A percentile compares a stretch with the other conserved stretches of the same genome.
These are phyloP conservation scores for Monosporascus sp. DNA, from an alignment of 2,329 filamentous ascomycete species.

Conservation along the genomic window DNA sequence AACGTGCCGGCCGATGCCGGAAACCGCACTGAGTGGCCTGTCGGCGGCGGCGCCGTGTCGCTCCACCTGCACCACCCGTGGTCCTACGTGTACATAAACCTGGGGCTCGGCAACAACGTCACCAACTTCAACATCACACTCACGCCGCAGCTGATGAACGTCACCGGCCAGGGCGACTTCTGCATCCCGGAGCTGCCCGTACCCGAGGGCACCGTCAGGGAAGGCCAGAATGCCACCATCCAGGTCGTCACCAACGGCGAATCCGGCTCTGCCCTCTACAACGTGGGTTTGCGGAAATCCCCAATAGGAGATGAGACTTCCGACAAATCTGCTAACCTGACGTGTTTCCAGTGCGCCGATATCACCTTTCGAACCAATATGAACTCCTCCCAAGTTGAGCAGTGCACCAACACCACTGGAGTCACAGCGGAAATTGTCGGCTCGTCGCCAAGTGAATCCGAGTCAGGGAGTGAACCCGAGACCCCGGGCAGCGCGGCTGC, in stretches of 20 bases:
- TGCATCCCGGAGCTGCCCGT: conserved; percentile 57
- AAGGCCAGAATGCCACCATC: conserved; percentile 60
- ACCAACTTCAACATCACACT: conserved; percentile 66
- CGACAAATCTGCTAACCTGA: neutral
- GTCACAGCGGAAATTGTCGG: conserved; percentile 25
- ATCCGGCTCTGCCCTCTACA: conserved; percentile 58
- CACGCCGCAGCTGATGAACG: conserved; percentile 52
- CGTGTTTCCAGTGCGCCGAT: conserved; percentile 59
- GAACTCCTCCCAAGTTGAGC: conserved; percentile 1
- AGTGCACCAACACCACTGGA: conserved; percentile 55
- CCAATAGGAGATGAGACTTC: conserved; percentile 2
- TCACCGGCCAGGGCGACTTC: conserved; percentile 56
- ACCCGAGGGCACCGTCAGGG: conserved; percentile 42
- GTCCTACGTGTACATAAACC: conserved; percentile 49
- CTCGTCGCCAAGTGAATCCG: too few species aligned
- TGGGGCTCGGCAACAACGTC: conserved; percentile 43
- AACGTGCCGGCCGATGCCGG: conserved; percentile 37
- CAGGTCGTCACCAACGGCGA: conserved; percentile 63
- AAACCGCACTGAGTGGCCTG: conserved; percentile 49
- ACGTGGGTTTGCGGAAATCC: conserved; percentile 35
- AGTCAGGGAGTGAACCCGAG: neutral
- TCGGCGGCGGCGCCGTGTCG: conserved; percentile 41
- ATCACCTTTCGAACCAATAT: conserved; percentile 57
- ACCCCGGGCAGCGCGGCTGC: conserved; percentile 9
- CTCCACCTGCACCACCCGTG: conserved; percentile 47